phyloP scores from a whole-genome alignment of 306 rosid species.

The Corylus heterophylla region DNA sequence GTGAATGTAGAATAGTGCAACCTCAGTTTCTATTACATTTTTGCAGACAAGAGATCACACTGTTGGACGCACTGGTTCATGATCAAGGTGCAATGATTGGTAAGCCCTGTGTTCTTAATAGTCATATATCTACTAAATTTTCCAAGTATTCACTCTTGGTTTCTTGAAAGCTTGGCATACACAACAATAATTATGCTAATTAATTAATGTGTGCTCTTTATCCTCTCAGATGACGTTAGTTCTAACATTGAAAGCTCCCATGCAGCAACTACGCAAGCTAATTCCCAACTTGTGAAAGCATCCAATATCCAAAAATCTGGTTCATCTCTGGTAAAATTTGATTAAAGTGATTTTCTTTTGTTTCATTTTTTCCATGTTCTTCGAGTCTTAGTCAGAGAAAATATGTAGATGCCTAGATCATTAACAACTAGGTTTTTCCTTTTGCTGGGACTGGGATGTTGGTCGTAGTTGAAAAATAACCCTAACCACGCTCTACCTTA shows the following conservation, averaged over 20 bases:
- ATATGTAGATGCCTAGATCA: background rate
- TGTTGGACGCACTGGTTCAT: conserved; percentile 79
- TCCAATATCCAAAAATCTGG: conserved; percentile 82
- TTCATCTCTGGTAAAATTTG: conserved; percentile 77
- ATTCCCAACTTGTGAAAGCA: conserved; percentile 76
- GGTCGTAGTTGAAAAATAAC: background rate
- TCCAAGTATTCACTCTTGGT: background rate
- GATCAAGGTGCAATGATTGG: conserved; percentile 95
- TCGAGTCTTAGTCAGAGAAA: background rate
- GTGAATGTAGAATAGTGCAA: conserved; percentile 4
- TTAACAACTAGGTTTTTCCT: background rate
- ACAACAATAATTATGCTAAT: background rate
- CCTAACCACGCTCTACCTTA: no score
- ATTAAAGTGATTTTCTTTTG: background rate
- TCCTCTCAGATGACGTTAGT: conserved; percentile 70
- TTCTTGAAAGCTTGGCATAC: background rate
- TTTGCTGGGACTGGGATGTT: background rate
- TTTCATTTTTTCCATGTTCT: background rate
- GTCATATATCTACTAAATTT: background rate
- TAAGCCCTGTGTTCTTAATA: conserved; percentile 25
- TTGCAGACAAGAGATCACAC: conserved; percentile 75
- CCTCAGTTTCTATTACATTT: background rate
- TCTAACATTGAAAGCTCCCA: conserved; percentile 79
- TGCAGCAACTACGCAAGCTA: conserved; percentile 70
- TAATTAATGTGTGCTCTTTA: background rate